Percentiles rank a stretch among this genome's conserved stretches.
Evolutionary conservation across 2,329 filamentous ascomycete species (phyloP).

Genomic region (Paracoccidioides brasiliensis): DNA sequence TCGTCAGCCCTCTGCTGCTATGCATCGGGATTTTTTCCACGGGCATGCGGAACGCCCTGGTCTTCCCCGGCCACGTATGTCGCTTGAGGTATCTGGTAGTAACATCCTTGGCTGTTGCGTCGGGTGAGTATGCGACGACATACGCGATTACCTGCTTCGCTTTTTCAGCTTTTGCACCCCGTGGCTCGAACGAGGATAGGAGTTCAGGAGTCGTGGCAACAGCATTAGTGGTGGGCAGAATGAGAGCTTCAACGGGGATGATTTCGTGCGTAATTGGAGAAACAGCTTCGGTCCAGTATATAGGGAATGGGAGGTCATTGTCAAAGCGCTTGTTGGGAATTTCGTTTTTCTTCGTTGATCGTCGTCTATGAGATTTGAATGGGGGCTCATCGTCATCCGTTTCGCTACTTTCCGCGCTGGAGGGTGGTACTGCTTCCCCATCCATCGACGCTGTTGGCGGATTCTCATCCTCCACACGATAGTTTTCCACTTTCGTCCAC

Average conservation of each 20-base stretch:
- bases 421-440: slow-evolving; percentile 11
- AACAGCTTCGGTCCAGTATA: slow-evolving; percentile 86
- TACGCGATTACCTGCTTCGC: slow-evolving; percentile 85
- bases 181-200: slow-evolving; percentile 63
- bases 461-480: slow-evolving; percentile 34
- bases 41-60: slow-evolving; percentile 69
- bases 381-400: not conserved
- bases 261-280: slow-evolving; percentile 71
- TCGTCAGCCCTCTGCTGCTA: slow-evolving; percentile 61
- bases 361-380: not conserved
- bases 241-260: slow-evolving; percentile 63
- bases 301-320: slow-evolving; percentile 65
- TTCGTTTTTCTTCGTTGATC: not conserved
- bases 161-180: slow-evolving; percentile 70
- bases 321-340: slow-evolving; percentile 43
- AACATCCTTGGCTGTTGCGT: slow-evolving; percentile 87
- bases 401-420: not conserved
- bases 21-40: slow-evolving; percentile 70
- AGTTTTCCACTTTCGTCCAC: slow-evolving; percentile 78
- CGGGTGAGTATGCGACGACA: slow-evolving; percentile 65
- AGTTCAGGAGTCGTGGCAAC: slow-evolving; percentile 62
- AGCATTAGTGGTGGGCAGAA: slow-evolving; percentile 42
- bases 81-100: slow-evolving; percentile 81
- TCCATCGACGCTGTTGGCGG: slow-evolving; percentile 7
- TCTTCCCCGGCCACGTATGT: slow-evolving; percentile 71